Evolutionary conservation across 352 stramenopile genomes (phyloP), one percentile per base, ranked within the genome.

Genomic region (Phytophthora macrochlamydospora): DNA sequence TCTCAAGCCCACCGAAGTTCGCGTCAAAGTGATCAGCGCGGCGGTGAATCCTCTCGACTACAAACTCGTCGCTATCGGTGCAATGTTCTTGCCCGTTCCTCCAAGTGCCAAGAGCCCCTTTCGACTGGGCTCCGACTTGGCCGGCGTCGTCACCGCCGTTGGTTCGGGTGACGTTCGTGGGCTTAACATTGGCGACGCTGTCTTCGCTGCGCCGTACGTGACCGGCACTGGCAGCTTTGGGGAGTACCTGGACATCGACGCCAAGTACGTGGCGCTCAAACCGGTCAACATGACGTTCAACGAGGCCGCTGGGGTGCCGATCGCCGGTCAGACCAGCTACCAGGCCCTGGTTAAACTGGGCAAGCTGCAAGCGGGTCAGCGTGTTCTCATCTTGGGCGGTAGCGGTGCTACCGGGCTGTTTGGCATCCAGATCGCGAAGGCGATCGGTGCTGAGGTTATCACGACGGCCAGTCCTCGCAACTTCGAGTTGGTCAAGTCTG

Each of bases 391-490:
- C 37, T 67, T 88, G 54, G 79, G 79, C 7, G 81, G 81, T 5
- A 81, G 75, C 59, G 76, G 81, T 29, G 71, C 76, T 46, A 83
- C 69, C 7, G 85, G 83, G 7, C 24, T 78, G 8, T 74, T 83
- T n/a, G 85, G 45, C 11, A 55, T 90, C 4, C 83, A 91, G 52
- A 67, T 92, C 37, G 83, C 79, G 13, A 85, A 85, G 56, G 43
- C 53, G 0, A 7, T 67, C 0, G 72, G 59, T 1, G 67, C 68
- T 6, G 49, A 69, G 49, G 68, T 76, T 14, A 74, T 84, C 55
- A 64, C 62, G 0, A 85, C 74, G 0, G 57, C 56, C 9, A 88
- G 79, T 51, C 42, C 62, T 8, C 63, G 65, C 52, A 85, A 89
- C 35, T 53, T 54, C 1, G 75, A 73, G 32, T 56, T 75, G 0